These are phyloP conservation scores for Clarireedia hainanense DNA, from an alignment of 2,329 filamentous ascomycete species.

Conservation along the genomic window DNA sequence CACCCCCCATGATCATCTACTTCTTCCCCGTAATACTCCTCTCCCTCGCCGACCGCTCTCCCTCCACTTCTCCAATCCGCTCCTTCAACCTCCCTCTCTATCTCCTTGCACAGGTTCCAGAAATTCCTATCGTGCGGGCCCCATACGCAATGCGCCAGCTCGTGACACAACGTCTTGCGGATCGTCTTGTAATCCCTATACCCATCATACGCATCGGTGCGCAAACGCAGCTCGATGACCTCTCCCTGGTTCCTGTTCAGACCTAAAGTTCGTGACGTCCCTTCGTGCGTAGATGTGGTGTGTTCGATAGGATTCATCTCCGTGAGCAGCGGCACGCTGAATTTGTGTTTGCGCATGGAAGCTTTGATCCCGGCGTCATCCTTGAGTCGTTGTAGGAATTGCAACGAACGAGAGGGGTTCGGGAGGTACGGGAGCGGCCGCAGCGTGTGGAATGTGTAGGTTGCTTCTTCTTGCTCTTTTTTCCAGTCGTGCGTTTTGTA, in stretches of 20 bases:
- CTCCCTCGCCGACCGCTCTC: slow-evolving; percentile 48
- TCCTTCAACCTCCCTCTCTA: slow-evolving; percentile 76
- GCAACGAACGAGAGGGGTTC: slow-evolving; percentile 59
- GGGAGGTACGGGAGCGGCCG: slow-evolving; percentile 72
- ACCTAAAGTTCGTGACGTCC: slow-evolving; percentile 68
- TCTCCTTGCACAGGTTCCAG: slow-evolving; percentile 80
- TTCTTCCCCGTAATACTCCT: slow-evolving; percentile 46
- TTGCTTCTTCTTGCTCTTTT: slow-evolving; percentile 39
- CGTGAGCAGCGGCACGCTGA: slow-evolving; percentile 76
- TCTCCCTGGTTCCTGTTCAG: slow-evolving; percentile 83
- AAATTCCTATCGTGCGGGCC: slow-evolving; percentile 78
- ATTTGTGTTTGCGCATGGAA: slow-evolving; percentile 77
- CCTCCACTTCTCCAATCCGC: slow-evolving; percentile 74
- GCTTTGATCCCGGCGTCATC: slow-evolving; percentile 79
- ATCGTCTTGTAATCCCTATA: slow-evolving; percentile 91
- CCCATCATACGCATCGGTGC: slow-evolving; percentile 92
- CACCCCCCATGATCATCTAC: slow-evolving; percentile 65
- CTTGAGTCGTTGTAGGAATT: slow-evolving; percentile 67
- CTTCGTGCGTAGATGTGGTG: slow-evolving; percentile 63
- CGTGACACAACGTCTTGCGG: slow-evolving; percentile 86
- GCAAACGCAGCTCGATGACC: slow-evolving; percentile 79
- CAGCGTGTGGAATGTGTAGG: slow-evolving; percentile 76
- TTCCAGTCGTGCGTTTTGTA: slow-evolving; percentile 39
- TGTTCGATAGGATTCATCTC: slow-evolving; percentile 91
- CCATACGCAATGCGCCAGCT: slow-evolving; percentile 87